Evolutionary conservation across 2,329 filamentous ascomycete genomes (phyloP).

Genomic region (Harringtonia aguacate): DNA sequence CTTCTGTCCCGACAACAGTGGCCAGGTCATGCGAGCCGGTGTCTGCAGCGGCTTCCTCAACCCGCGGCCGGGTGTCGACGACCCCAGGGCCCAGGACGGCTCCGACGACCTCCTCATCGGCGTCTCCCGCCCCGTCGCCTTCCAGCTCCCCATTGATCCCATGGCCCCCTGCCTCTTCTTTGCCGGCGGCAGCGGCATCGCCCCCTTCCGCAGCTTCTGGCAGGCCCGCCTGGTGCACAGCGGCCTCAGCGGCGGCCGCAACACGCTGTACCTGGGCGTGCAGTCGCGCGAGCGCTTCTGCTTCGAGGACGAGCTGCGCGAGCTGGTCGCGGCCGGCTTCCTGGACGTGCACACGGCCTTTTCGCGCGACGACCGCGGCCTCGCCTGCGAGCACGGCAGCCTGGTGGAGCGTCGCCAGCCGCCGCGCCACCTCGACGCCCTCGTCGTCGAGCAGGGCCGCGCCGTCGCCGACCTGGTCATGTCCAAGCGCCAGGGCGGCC

Average conservation of each 20-base stretch:
- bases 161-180: slow-evolving; percentile 41
- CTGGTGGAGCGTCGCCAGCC: slow-evolving; percentile 37
- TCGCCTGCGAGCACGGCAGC: slow-evolving; percentile 33
- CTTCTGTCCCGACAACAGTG: slow-evolving; percentile 25
- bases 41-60: slow-evolving; percentile 46
- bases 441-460: slow-evolving; percentile 39
- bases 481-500: slow-evolving; percentile 43
- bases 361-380: slow-evolving; percentile 35
- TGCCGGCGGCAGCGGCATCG: slow-evolving; percentile 42
- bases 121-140: slow-evolving; percentile 37
- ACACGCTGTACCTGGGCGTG: slow-evolving; percentile 39
- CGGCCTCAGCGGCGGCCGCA: slow-evolving; percentile 28
- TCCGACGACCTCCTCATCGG: slow-evolving; percentile 31
- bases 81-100: too few species aligned
- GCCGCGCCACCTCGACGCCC: slow-evolving; percentile 39
- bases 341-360: slow-evolving; percentile 44
- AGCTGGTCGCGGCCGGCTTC: slow-evolving; percentile 31
- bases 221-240: slow-evolving; percentile 26
- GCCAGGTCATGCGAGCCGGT: slow-evolving; percentile 25
- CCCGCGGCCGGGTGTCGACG: slow-evolving; percentile 24
- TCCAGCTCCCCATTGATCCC: slow-evolving; percentile 38
- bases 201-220: slow-evolving; percentile 44
- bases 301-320: slow-evolving; percentile 36
- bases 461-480: slow-evolving; percentile 43
- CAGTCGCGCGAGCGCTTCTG: slow-evolving; percentile 41